These are phyloP conservation scores for Ascochyta fabae DNA, from an alignment of 2,329 filamentous ascomycete genomes.

Conservation along the genomic window DNA sequence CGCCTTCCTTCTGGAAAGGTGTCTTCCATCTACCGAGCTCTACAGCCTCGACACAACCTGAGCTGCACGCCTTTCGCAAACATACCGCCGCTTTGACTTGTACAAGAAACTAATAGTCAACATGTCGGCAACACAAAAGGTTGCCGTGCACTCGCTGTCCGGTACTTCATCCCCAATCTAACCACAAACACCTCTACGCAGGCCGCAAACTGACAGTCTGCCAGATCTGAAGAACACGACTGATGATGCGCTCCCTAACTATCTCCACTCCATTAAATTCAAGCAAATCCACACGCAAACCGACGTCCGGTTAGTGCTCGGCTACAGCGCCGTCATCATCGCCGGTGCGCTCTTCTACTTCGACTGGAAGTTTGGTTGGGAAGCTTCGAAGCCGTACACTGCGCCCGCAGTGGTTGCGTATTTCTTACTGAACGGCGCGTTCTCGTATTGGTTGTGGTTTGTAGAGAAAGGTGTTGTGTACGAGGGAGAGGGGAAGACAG, in stretches of 20 bases:
- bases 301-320: conserved; percentile 82
- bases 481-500: conserved; percentile 71
- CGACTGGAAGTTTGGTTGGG: conserved; percentile 92
- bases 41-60: conserved; percentile 16
- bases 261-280: conserved; percentile 88
- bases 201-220: conserved; percentile 19
- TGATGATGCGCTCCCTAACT: conserved; percentile 92
- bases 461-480: conserved; percentile 87
- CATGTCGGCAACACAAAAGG: conserved; percentile 56
- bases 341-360: conserved; percentile 85
- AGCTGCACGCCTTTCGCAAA: conserved; percentile 2
- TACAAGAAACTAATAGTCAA: background rate
- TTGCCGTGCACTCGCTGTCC: conserved; percentile 71
- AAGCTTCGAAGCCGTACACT: conserved; percentile 81
- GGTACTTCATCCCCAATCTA: conserved; percentile 54
- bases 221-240: conserved; percentile 94
- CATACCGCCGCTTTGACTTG: background rate
- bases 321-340: conserved; percentile 81
- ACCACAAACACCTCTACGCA: background rate
- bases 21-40: conserved; percentile 38
- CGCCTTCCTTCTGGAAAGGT: conserved; percentile 46
- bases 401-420: conserved; percentile 80
- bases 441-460: conserved; percentile 84
- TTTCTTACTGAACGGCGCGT: conserved; percentile 74
- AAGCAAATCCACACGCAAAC: conserved; percentile 79